phyloP scores from a whole-genome alignment of 768 basidiomycete species.

The Dioszegia aurantiaca region DNA sequence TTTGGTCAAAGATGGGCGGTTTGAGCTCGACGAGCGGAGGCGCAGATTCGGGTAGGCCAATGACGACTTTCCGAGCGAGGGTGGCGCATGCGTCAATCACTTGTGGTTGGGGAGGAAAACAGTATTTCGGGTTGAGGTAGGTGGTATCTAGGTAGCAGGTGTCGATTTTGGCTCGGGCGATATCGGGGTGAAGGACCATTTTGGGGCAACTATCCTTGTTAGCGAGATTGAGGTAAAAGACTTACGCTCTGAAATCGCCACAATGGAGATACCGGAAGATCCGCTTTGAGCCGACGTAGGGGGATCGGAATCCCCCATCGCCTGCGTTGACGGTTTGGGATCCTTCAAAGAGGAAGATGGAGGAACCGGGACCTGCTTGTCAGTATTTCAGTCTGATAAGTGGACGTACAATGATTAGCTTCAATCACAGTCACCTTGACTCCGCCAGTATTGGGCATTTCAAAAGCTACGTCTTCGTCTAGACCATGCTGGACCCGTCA shows the following conservation, averaged over 20 bases:
- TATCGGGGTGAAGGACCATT: conserved; percentile 77
- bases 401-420: conserved; percentile 87
- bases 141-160: conserved; percentile 94
- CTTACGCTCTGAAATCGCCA: conserved; percentile 60
- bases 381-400: background rate
- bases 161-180: conserved; percentile 77
- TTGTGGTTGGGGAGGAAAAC: conserved; percentile 90
- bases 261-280: conserved; percentile 90
- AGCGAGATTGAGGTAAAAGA: conserved; percentile 37
- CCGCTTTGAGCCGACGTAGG: conserved; percentile 65
- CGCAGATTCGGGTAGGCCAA: conserved; percentile 36
- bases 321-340: conserved; percentile 83
- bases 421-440: conserved; percentile 91
- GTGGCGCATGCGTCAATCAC: conserved; percentile 91
- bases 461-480: conserved; percentile 70
- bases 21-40: conserved; percentile 25
- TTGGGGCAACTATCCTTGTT: conserved; percentile 85
- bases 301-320: conserved; percentile 71
- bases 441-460: conserved; percentile 77
- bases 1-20: conserved; percentile 16
- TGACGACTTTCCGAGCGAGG: conserved; percentile 63
- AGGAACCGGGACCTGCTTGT: conserved; percentile 72
- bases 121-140: conserved; percentile 89
- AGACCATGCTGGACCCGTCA: conserved; percentile 61
- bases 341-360: conserved; percentile 90